Evolutionary conservation across 192 early-diverging fungal genomes (phyloP).

Genomic region (Entomortierella lignicola): DNA sequence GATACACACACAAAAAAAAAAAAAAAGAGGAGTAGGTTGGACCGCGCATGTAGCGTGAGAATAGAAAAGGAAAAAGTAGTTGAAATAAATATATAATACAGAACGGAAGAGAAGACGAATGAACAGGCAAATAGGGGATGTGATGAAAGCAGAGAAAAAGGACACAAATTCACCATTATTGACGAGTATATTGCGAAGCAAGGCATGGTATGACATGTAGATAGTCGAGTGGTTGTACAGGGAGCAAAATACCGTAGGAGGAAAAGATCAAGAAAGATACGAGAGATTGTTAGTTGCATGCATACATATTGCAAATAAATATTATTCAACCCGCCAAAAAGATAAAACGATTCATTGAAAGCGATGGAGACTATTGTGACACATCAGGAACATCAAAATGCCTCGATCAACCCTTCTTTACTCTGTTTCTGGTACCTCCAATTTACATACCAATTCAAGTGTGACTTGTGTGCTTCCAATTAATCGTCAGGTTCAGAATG

Average conservation of each 20-base stretch:
- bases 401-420: too few relatives aligned
- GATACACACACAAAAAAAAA: not conserved
- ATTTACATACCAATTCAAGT: not conserved
- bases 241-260: not conserved
- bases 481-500: not conserved
- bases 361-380: too few relatives aligned
- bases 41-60: slow-evolving; percentile 1
- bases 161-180: not conserved
- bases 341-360: too few relatives aligned
- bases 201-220: not conserved
- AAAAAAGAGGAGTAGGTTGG: slow-evolving; percentile 3
- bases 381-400: too few relatives aligned
- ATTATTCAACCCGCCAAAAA: too few relatives aligned
- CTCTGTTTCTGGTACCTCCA: not conserved
- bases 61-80: not conserved
- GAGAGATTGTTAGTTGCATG: too few relatives aligned
- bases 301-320: too few relatives aligned
- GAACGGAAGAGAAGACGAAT: not conserved
- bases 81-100: not conserved
- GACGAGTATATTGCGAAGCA: not conserved
- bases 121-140: slow-evolving; percentile 20
- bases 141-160: not conserved
- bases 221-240: too few relatives aligned
- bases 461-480: not conserved
- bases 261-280: not conserved